These are phyloP conservation scores for Penicillium subrubescens DNA, from an alignment of 495 filamentous ascomycete genomes.

Conservation along the genomic window DNA sequence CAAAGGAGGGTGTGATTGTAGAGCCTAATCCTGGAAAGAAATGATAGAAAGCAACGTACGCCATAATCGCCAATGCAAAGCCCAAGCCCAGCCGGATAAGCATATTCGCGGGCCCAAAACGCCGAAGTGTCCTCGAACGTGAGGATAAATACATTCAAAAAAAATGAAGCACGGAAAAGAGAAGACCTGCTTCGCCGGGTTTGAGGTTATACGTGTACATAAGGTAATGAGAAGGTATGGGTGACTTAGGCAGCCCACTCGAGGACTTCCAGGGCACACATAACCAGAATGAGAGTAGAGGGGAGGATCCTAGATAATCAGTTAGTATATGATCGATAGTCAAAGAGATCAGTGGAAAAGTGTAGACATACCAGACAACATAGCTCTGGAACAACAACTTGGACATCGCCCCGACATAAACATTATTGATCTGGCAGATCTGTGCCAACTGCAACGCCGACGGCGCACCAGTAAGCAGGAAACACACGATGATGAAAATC, in stretches of 20 bases:
- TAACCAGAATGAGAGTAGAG: conserved; percentile 85
- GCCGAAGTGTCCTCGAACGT: conserved; percentile 1
- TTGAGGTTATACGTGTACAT: conserved; percentile 1
- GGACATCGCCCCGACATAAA: conserved; percentile 92
- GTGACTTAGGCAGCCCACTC: conserved; percentile 69
- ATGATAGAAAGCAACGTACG: neutral
- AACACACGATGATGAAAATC: conserved; percentile 97
- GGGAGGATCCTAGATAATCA: conserved; percentile 74
- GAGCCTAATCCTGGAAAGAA: neutral
- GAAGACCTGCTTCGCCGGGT: conserved; percentile 12
- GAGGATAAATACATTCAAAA: neutral
- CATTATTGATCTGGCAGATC: conserved; percentile 97
- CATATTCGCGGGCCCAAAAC: neutral
- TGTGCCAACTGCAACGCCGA: conserved; percentile 94
- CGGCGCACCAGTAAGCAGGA: conserved; percentile 90
- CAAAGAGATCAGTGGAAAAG: neutral
- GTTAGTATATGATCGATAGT: conserved; percentile 25
- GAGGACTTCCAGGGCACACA: conserved; percentile 88
- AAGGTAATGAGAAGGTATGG: neutral
- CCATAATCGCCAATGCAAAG: neutral
- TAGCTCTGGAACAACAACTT: conserved; percentile 96
- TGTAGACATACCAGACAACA: conserved; percentile 78
- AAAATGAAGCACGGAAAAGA: neutral
- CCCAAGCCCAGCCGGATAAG: neutral
- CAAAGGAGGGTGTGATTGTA: neutral